A percentile compares a stretch with the other conserved stretches of the same genome.
These are phyloP conservation scores for Petrea volubilis DNA, from an alignment of 257 asterid genomes.

Conservation along the genomic window DNA sequence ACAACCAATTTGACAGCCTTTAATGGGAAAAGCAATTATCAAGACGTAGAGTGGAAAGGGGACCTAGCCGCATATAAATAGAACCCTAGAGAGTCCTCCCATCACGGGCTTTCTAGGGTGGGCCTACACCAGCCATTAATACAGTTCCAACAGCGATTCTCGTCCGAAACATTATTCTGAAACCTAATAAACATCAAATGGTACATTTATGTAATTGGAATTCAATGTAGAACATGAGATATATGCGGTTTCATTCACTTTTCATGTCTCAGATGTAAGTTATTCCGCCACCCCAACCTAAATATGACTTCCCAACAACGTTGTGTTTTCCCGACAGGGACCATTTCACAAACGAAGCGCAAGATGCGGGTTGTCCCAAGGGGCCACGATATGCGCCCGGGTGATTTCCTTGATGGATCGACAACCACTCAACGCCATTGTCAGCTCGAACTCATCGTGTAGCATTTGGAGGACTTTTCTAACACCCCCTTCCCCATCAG, in stretches of 20 bases:
- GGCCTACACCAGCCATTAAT: too few relatives aligned
- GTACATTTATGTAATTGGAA: not conserved
- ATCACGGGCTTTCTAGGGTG: too few relatives aligned
- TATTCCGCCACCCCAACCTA: not conserved
- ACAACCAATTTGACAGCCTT: too few relatives aligned
- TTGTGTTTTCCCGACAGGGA: not conserved
- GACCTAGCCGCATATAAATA: too few relatives aligned
- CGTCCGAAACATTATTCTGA: not conserved
- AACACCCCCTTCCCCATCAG: slow-evolving; percentile 76
- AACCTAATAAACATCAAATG: too few relatives aligned
- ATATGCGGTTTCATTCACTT: not conserved
- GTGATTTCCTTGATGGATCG: slow-evolving; percentile 67
- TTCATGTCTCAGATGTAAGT: not conserved
- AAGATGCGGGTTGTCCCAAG: slow-evolving; percentile 53
- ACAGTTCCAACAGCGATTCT: not conserved
- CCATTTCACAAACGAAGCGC: slow-evolving; percentile 43
- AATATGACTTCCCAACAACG: not conserved
- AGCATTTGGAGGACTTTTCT: slow-evolving; percentile 74
- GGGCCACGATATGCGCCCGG: slow-evolving; percentile 52
- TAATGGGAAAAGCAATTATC: too few relatives aligned
- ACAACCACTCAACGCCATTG: slow-evolving; percentile 88
- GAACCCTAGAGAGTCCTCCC: too few relatives aligned
- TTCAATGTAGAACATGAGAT: not conserved
- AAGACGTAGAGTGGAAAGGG: too few relatives aligned
- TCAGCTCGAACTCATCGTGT: slow-evolving; percentile 74